Conservation (phyloP, 1,284 basidiomycete species). For the Athelia sp. region DNA sequence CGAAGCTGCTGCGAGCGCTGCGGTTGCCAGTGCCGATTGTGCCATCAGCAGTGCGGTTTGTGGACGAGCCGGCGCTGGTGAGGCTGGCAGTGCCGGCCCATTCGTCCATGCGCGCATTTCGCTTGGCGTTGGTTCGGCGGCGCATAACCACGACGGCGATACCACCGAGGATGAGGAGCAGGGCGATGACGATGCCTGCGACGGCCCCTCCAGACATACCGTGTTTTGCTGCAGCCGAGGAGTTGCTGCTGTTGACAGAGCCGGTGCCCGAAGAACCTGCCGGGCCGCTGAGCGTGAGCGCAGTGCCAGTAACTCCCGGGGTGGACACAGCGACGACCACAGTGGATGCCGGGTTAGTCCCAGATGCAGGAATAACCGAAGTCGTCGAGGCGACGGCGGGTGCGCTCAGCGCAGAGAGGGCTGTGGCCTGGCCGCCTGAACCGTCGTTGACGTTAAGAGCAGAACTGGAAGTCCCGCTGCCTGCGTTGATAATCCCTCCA, state of each 20-base stretch:
- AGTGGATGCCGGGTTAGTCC: too few species aligned
- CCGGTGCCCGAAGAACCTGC: too few species aligned
- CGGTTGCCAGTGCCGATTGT: neutral
- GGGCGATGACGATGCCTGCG: constrained; percentile 22
- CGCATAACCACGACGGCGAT: constrained; percentile 26
- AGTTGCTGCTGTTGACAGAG: too few species aligned
- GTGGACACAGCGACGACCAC: too few species aligned
- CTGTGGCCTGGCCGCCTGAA: too few species aligned
- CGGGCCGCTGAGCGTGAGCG: too few species aligned
- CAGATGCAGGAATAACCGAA: too few species aligned
- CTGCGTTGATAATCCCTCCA: neutral
- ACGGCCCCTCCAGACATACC: constrained; percentile 21
- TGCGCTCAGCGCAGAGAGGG: too few species aligned
- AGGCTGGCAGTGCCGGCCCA: too few species aligned
- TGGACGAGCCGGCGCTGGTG: neutral
- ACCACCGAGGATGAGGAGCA: constrained; percentile 14
- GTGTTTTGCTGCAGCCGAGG: neutral
- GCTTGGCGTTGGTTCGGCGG: constrained; percentile 24
- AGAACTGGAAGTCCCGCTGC: neutral
- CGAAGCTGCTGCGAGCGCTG: constrained; percentile 40
- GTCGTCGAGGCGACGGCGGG: too few species aligned
- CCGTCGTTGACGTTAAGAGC: too few species aligned
- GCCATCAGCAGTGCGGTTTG: constrained; percentile 1
- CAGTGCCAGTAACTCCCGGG: too few species aligned
- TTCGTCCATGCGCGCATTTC: constrained; percentile 22